Evolutionary conservation across 768 basidiomycete genomes (phyloP).

Genomic region (Strobilomyces dryophilus): DNA sequence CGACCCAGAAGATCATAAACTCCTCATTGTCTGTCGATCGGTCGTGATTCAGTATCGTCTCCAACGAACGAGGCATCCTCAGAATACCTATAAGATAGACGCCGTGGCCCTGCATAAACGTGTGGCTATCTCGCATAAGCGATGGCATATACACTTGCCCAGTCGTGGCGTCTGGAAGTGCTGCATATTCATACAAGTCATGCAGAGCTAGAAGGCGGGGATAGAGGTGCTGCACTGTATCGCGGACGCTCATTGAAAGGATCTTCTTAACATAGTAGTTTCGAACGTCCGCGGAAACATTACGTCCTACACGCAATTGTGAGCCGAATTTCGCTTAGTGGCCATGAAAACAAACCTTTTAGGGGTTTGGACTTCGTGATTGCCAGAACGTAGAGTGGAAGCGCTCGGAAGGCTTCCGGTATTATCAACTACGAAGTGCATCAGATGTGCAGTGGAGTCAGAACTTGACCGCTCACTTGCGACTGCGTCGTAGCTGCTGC

Average conservation of each 20-base stretch:
- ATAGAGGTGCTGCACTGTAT: constrained; percentile 77
- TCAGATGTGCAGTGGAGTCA: constrained; percentile 5
- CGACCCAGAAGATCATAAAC: constrained; percentile 86
- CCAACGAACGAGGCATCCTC: constrained; percentile 8
- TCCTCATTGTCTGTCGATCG: constrained; percentile 76
- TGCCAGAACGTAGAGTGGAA: constrained; percentile 77
- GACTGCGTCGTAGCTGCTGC: constrained; percentile 71
- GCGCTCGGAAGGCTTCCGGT: constrained; percentile 85
- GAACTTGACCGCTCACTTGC: constrained; percentile 52
- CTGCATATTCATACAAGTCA: constrained; percentile 67
- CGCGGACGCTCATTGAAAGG: constrained; percentile 62
- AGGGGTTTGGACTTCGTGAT: constrained; percentile 87
- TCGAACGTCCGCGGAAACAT: constrained; percentile 91
- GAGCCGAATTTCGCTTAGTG: constrained; percentile 2
- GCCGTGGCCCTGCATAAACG: constrained; percentile 86
- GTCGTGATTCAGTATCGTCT: constrained; percentile 10
- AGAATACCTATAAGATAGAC: constrained; percentile 86
- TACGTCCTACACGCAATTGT: constrained; percentile 50
- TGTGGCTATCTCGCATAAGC: constrained; percentile 77
- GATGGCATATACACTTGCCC: constrained; percentile 66
- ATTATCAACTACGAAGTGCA: constrained; percentile 67
- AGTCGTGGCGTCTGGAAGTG: constrained; percentile 57
- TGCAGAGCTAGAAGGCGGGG: constrained; percentile 87
- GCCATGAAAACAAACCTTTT: constrained; percentile 59
- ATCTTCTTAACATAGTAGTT: constrained; percentile 80